These are phyloP conservation scores for Naematelia encephala DNA, from an alignment of 768 basidiomycete genomes.

Conservation along the genomic window DNA sequence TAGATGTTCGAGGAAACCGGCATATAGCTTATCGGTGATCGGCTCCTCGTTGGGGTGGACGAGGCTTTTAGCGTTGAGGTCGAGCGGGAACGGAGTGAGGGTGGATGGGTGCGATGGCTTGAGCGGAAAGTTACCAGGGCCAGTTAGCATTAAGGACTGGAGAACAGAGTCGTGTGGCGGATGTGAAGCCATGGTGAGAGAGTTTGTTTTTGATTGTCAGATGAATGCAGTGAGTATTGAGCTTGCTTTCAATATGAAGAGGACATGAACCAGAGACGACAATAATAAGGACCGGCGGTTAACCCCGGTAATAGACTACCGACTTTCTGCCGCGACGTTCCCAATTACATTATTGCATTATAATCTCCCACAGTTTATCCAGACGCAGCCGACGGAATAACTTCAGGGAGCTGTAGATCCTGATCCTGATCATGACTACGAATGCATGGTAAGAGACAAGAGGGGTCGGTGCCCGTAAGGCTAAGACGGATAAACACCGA, in stretches of 20 bases:
- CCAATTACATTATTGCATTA: too few relatives aligned
- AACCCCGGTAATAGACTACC: neutral
- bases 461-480: too few relatives aligned
- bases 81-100: conserved; percentile 36
- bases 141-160: conserved; percentile 1
- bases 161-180: conserved; percentile 8
- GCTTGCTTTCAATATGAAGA: too few relatives aligned
- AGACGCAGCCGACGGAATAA: too few relatives aligned
- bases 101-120: conserved; percentile 21
- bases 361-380: too few relatives aligned
- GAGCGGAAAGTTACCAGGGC: neutral
- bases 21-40: conserved; percentile 54
- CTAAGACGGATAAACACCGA: too few relatives aligned
- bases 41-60: conserved; percentile 56
- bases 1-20: conserved; percentile 65
- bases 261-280: too few relatives aligned
- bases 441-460: too few relatives aligned
- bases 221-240: too few relatives aligned
- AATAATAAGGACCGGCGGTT: neutral
- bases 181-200: conserved; percentile 1
- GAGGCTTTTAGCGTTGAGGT: conserved; percentile 54
- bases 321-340: neutral
- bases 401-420: too few relatives aligned
- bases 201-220: too few relatives aligned
- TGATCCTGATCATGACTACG: too few relatives aligned